Conservation (phyloP, 306 rosid species). For the Oemleria cerasiformis region DNA sequence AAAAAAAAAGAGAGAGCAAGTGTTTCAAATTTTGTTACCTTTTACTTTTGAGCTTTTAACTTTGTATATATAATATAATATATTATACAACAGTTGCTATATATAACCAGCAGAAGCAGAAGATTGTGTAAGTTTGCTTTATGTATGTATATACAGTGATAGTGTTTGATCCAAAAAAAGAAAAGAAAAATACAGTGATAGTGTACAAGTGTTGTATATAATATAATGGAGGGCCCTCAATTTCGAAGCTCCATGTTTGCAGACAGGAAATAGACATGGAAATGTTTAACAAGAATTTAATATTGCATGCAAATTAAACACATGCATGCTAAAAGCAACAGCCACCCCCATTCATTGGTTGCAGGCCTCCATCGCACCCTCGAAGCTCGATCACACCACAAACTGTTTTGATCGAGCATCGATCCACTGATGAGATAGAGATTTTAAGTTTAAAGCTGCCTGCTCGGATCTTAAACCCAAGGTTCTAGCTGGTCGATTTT, state of each 20-base stretch:
- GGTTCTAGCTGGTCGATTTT: neutral
- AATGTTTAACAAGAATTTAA: neutral
- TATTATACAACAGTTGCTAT: neutral
- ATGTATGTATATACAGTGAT: too few relatives aligned
- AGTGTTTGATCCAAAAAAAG: too few relatives aligned
- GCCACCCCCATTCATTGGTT: neutral
- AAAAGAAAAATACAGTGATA: too few relatives aligned
- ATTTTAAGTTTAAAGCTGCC: neutral
- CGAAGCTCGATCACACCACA: neutral
- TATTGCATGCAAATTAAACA: neutral
- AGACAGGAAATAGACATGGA: neutral
- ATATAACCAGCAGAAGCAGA: neutral
- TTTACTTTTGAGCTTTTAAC: neutral
- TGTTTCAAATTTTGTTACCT: neutral
- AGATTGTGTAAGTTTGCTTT: neutral
- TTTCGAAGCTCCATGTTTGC: slow-evolving; percentile 2
- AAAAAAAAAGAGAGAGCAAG: too few relatives aligned
- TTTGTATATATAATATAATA: too few relatives aligned
- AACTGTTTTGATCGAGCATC: too few relatives aligned
- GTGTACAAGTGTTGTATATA: neutral
- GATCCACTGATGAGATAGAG: neutral
- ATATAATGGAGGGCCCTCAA: neutral
- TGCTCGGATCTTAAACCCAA: slow-evolving; percentile 16
- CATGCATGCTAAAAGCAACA: neutral
- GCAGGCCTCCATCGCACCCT: neutral